phyloP scores from a whole-genome alignment of 106 monocot species.

The Dioscorea alata region DNA sequence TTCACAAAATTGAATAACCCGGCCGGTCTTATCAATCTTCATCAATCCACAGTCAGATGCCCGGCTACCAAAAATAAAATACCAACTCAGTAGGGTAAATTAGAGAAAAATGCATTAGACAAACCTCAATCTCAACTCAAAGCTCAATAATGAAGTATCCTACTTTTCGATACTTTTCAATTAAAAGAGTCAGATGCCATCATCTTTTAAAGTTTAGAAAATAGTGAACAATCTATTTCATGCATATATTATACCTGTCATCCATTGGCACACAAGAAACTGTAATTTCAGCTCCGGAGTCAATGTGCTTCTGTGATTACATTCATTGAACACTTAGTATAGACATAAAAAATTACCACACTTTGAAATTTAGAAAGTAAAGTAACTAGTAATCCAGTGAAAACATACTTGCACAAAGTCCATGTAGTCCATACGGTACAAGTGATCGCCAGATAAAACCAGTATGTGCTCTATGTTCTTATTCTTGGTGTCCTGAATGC shows the following conservation, averaged over 20 bases:
- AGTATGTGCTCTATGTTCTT: conserved; percentile 78
- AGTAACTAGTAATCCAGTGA: neutral
- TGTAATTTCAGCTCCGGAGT: conserved; percentile 69
- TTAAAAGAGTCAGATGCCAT: too few relatives aligned
- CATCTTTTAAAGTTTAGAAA: too few relatives aligned
- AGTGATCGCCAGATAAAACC: conserved; percentile 81
- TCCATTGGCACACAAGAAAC: conserved; percentile 79
- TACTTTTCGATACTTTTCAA: too few relatives aligned
- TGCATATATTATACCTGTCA: conserved; percentile 45
- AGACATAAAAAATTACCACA: neutral
- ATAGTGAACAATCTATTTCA: too few relatives aligned
- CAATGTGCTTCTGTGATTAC: conserved; percentile 74
- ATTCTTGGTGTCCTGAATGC: conserved; percentile 56
- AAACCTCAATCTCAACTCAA: too few relatives aligned
- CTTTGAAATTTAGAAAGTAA: neutral
- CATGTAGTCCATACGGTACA: conserved; percentile 96
- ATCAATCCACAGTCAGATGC: conserved; percentile 91
- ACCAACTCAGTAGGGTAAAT: neutral
- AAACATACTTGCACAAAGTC: conserved; percentile 71
- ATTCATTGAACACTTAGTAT: neutral
- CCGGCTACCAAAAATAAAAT: conserved; percentile 35
- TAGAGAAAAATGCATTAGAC: too few relatives aligned
- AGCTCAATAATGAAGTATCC: too few relatives aligned
- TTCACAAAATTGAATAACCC: conserved; percentile 72
- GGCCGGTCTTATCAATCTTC: conserved; percentile 72